A percentile compares a stretch with the other conserved stretches of the same genome.
These are phyloP conservation scores for Wickerhamomyces sp. DNA, from an alignment of 1,139 yeast genomes.

Conservation along the genomic window DNA sequence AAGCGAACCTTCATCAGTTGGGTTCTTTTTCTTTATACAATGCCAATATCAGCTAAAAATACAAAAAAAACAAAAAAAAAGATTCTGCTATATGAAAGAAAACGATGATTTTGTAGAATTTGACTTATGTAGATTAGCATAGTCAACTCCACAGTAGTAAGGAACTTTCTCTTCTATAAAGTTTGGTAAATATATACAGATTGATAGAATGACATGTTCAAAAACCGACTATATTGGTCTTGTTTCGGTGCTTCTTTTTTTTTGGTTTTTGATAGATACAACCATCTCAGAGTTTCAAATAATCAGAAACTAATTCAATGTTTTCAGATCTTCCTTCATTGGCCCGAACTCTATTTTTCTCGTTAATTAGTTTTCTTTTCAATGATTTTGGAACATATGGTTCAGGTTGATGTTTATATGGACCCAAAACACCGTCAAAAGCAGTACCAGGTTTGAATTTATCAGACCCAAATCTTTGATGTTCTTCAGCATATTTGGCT, in stretches of 20 bases:
- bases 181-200: not conserved
- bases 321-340: constrained; percentile 23
- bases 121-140: too few species aligned
- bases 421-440: constrained; percentile 74
- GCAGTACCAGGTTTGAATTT: constrained; percentile 61
- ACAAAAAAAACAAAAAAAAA: too few species aligned
- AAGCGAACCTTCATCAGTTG: too few species aligned
- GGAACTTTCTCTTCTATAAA: too few species aligned
- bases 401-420: constrained; percentile 59
- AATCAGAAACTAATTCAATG: constrained; percentile 23
- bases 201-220: too few species aligned
- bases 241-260: too few species aligned
- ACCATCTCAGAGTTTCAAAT: constrained; percentile 13
- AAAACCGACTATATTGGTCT: not conserved
- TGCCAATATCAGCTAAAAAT: too few species aligned
- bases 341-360: constrained; percentile 28
- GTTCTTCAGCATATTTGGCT: constrained; percentile 38
- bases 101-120: too few species aligned
- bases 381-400: constrained; percentile 60
- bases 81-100: too few species aligned
- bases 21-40: too few species aligned
- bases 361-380: constrained; percentile 38
- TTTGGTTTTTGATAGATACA: not conserved
- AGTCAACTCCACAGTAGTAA: too few species aligned
- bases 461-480: constrained; percentile 59